Conservation (phyloP, 2,329 filamentous ascomycete species). For the Fusarium protoensiforme region DNA sequence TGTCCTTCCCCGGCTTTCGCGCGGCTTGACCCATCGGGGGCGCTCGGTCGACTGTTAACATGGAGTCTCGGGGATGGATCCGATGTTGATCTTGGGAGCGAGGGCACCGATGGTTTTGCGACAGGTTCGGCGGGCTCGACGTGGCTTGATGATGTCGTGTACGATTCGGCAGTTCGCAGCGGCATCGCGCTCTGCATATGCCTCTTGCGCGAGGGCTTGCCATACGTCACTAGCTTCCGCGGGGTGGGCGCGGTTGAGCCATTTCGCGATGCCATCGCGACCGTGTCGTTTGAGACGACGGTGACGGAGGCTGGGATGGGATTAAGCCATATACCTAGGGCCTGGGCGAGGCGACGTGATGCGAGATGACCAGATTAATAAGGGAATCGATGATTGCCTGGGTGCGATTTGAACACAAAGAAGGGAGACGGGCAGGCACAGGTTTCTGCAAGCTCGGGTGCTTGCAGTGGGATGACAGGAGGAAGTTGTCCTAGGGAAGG, state of each 20-base stretch:
- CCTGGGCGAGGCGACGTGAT: background rate
- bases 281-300: conserved; percentile 10
- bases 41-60: conserved; percentile 12
- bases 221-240: conserved; percentile 43
- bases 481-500: background rate
- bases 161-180: conserved; percentile 33
- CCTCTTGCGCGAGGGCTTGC: conserved; percentile 42
- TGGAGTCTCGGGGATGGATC: conserved; percentile 25
- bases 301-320: conserved; percentile 6
- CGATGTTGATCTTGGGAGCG: conserved; percentile 23
- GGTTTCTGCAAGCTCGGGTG: conserved; percentile 10
- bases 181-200: conserved; percentile 35
- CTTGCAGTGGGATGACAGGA: conserved; percentile 7
- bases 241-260: conserved; percentile 34
- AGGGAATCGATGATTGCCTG: background rate
- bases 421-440: conserved; percentile 7
- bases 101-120: conserved; percentile 28
- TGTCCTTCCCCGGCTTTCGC: conserved; percentile 5
- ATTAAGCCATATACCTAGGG: conserved; percentile 22
- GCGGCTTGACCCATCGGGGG: conserved; percentile 1
- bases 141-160: conserved; percentile 17
- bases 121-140: conserved; percentile 14
- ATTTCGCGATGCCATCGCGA: conserved; percentile 34
- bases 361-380: background rate
- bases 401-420: conserved; percentile 12